Base-by-base conservation (phyloP, 2,329 filamentous ascomycete species). In the Blastomyces gilchristii region DNA sequence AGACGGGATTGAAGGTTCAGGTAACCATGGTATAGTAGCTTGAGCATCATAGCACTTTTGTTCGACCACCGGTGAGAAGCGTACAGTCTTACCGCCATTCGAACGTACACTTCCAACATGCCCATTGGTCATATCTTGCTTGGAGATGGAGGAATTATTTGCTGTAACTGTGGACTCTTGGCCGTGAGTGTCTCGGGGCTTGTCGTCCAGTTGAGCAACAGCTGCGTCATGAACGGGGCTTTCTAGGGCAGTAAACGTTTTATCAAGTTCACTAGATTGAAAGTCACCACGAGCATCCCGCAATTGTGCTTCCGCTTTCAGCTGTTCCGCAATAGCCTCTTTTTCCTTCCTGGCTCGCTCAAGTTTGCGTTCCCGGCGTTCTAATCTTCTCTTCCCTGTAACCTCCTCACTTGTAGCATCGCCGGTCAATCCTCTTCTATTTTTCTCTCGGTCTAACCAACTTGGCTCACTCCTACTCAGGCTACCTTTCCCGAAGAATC, bases 401-500 rank as follows among this genome's bases (percentile, higher is more conserved):
- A 86, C 80, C 65, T 95, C 87, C 76, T 97, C 93, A 68, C 88
- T 92, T 53, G 94, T 94, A 67, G 85, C 82, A 31, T 78, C 80
- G 41, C 84, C 82, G 34, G 86, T 77, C 18, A 86, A 75, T 12
- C 89, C 89, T 64, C 82, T 82, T 60, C 87, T 83, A 37, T 87
- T 86, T 74, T 90, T 88, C 75, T 96, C 91, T 66, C 89, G 83
- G 67, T 89, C 89, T 60, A 96, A 76, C 94, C 94, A 99, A 68
- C 87, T 94, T 2, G 93, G 93, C 74, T 99, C 93, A 80, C 92
- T 97, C 69, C 95, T 86, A 78, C 92, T 97, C 64, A 97, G 79
- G 69, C 81, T 93, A 54, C 94, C 94, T 75, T 97, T 97, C 58
- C 95, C 95, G 75, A 93, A 99, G 77, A 99, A 99, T 5, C 94